Evolutionary conservation across 2,329 filamentous ascomycete species (phyloP).

Genomic region (Ceratocystis variospora): DNA sequence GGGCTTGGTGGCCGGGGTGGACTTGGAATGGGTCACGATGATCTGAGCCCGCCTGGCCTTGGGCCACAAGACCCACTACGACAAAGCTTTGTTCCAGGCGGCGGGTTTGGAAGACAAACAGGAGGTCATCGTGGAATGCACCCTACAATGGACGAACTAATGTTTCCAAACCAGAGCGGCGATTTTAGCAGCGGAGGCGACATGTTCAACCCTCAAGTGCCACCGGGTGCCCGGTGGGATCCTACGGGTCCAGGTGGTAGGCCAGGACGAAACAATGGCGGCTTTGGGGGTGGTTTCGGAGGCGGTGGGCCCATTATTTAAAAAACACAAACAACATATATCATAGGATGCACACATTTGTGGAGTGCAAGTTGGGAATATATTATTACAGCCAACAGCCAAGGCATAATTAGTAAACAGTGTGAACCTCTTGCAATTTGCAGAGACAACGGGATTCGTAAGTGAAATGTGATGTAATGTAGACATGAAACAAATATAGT

Average conservation of each 20-base stretch:
- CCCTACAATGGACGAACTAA: conserved; percentile 83
- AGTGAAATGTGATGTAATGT: background rate
- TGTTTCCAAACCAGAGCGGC: conserved; percentile 87
- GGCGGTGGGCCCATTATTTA: conserved; percentile 24
- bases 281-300: conserved; percentile 23
- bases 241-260: conserved; percentile 53
- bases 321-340: background rate
- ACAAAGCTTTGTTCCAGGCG: conserved; percentile 48
- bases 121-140: conserved; percentile 61
- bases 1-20: conserved; percentile 37
- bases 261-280: conserved; percentile 25
- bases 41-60: conserved; percentile 74
- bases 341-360: background rate
- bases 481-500: background rate
- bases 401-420: conserved; percentile 4
- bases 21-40: conserved; percentile 65
- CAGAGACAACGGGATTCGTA: background rate
- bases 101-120: conserved; percentile 33
- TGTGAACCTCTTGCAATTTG: background rate
- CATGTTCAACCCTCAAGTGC: conserved; percentile 45
- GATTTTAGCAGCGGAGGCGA: conserved; percentile 29
- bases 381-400: background rate
- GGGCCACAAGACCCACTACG: conserved; percentile 74
- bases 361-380: background rate
- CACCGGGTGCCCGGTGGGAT: conserved; percentile 85